Conservation (phyloP, 306 rosid species). For the Citrullus colocynthis region DNA sequence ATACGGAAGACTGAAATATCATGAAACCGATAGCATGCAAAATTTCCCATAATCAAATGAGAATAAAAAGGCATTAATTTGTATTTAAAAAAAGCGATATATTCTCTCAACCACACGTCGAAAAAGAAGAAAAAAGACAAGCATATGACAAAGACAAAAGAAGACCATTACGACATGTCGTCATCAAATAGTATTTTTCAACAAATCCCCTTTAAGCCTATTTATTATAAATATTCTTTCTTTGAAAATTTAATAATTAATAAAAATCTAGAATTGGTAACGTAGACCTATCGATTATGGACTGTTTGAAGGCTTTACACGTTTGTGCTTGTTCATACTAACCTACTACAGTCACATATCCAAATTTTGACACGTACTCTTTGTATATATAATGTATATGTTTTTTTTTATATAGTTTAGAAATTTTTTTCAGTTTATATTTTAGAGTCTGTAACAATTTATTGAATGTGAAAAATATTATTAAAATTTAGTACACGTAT, state of each 20-base stretch:
- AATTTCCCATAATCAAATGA: too few relatives aligned
- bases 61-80: too few relatives aligned
- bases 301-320: neutral
- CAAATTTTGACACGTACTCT: neutral
- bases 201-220: neutral
- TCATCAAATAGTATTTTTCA: neutral
- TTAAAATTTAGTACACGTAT: too few relatives aligned
- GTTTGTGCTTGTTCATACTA: neutral
- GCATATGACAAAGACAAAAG: neutral
- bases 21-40: too few relatives aligned
- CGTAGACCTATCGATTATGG: neutral
- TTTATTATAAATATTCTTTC: neutral
- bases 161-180: neutral
- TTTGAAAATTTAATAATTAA: neutral
- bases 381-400: too few relatives aligned
- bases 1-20: too few relatives aligned
- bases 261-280: neutral
- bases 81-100: too few relatives aligned
- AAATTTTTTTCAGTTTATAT: too few relatives aligned
- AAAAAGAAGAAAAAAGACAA: neutral
- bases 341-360: neutral
- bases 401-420: too few relatives aligned
- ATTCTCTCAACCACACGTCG: too few relatives aligned
- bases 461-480: too few relatives aligned
- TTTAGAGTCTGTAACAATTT: too few relatives aligned